Conservation (phyloP, 257 asterid species). For the Solanum verrucosum region DNA sequence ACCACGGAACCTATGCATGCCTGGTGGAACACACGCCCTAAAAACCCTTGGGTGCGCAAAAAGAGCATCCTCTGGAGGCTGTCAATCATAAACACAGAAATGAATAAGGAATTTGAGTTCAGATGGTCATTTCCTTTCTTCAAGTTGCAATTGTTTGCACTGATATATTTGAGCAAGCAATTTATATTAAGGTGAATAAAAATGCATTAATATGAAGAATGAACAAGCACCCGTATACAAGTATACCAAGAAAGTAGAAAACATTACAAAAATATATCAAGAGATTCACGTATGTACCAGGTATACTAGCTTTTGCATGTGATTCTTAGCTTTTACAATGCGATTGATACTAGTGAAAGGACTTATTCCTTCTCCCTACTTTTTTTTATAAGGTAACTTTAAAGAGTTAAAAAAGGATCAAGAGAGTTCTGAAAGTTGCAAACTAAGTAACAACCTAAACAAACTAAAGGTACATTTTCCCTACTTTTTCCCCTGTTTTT, state of each 20-base stretch:
- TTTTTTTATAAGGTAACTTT: neutral
- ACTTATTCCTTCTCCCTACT: neutral
- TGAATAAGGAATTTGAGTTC: neutral
- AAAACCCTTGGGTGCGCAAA: slow-evolving; percentile 94
- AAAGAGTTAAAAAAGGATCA: neutral
- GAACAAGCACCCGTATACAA: neutral
- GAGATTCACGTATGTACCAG: neutral
- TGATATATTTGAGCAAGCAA: neutral
- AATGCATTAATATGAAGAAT: neutral
- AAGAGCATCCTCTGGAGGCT: slow-evolving; percentile 92
- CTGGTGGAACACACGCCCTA: slow-evolving; percentile 99
- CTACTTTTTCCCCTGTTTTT: neutral
- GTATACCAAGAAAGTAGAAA: neutral
- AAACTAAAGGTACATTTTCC: neutral
- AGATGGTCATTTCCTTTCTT: neutral
- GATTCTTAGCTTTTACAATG: neutral
- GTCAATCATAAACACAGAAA: neutral
- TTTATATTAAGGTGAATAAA: neutral
- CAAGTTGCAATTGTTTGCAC: neutral
- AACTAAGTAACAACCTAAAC: neutral
- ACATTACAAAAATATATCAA: neutral
- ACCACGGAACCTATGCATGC: slow-evolving; percentile 97
- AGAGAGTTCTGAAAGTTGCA: neutral
- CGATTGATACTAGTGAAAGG: neutral
- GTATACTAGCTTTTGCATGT: neutral